Evolutionary conservation across 2,329 filamentous ascomycete species (phyloP).

Genomic region (Dichotomopilus funicola): DNA sequence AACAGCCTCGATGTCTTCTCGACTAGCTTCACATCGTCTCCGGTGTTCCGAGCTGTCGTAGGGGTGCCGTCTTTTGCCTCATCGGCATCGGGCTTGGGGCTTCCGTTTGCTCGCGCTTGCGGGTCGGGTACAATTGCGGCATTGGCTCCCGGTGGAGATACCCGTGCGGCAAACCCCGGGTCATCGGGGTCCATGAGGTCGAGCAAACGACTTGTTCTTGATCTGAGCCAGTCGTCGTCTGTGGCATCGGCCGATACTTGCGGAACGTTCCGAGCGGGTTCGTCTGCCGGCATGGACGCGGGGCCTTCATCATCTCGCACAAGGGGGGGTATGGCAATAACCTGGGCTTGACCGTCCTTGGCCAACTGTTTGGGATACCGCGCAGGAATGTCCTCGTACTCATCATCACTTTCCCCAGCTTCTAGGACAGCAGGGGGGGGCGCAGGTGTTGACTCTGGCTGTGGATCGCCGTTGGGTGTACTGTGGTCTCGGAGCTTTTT

Average conservation of each 20-base stretch:
- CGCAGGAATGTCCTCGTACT: slow-evolving; percentile 62
- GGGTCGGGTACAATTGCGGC: slow-evolving; percentile 16
- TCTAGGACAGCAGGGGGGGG: slow-evolving; percentile 21
- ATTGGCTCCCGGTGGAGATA: slow-evolving; percentile 17
- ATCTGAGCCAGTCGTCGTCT: slow-evolving; percentile 88
- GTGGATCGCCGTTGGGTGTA: slow-evolving; percentile 11
- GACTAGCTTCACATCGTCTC: slow-evolving; percentile 52
- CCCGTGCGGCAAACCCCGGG: slow-evolving; percentile 25
- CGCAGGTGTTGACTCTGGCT: slow-evolving; percentile 1
- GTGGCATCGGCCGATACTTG: slow-evolving; percentile 40
- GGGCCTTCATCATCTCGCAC: slow-evolving; percentile 5
- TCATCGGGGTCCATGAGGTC: slow-evolving; percentile 76
- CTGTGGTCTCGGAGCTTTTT: slow-evolving; percentile 54
- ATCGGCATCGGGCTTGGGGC: neutral
- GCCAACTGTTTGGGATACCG: slow-evolving; percentile 43
- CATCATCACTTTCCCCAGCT: slow-evolving; percentile 62
- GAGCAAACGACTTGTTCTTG: slow-evolving; percentile 76
- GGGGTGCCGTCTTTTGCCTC: slow-evolving; percentile 23
- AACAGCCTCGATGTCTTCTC: slow-evolving; percentile 73
- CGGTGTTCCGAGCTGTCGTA: slow-evolving; percentile 30
- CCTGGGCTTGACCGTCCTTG: slow-evolving; percentile 23
- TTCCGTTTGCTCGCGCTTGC: slow-evolving; percentile 21
- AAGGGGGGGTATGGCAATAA: slow-evolving; percentile 11
- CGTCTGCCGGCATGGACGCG: slow-evolving; percentile 13
- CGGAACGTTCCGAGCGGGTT: slow-evolving; percentile 11